Conservation (phyloP, 2,329 filamentous ascomycete species). For the Zasmidium cellare region DNA sequence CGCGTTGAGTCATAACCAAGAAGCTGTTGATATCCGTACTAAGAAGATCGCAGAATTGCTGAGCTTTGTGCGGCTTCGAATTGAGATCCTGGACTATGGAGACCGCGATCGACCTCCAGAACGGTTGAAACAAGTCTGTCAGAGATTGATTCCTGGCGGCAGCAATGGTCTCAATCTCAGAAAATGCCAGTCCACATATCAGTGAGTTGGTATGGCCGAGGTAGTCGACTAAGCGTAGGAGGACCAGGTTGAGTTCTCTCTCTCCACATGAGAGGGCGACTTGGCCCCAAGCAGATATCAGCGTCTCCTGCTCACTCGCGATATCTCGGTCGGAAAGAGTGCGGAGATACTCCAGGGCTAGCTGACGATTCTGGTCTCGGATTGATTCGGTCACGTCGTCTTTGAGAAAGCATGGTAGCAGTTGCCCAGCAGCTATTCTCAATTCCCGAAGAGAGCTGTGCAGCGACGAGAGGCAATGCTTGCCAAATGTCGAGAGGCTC, state of each 20-base stretch:
- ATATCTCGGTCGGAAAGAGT: slow-evolving; percentile 69
- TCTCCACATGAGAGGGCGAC: slow-evolving; percentile 74
- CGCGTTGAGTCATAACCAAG: slow-evolving; percentile 71
- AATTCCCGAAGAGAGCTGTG: slow-evolving; percentile 84
- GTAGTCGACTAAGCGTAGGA: slow-evolving; percentile 82
- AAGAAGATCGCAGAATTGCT: slow-evolving; percentile 77
- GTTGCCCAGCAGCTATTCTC: slow-evolving; percentile 73
- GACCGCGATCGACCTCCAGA: slow-evolving; percentile 83
- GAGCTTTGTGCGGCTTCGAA: slow-evolving; percentile 76
- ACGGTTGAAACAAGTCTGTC: slow-evolving; percentile 69
- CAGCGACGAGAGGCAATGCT: slow-evolving; percentile 79
- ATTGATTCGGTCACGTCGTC: slow-evolving; percentile 49
- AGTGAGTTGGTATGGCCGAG: slow-evolving; percentile 80
- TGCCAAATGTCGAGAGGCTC: slow-evolving; percentile 61
- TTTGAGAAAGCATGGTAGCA: slow-evolving; percentile 60
- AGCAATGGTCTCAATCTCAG: slow-evolving; percentile 75
- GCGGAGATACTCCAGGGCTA: slow-evolving; percentile 69
- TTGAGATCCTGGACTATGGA: slow-evolving; percentile 79
- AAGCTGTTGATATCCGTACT: slow-evolving; percentile 74
- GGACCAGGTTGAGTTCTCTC: slow-evolving; percentile 80
- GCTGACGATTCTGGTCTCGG: slow-evolving; percentile 65
- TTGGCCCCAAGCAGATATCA: slow-evolving; percentile 83
- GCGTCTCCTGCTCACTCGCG: slow-evolving; percentile 73
- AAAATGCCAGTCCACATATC: slow-evolving; percentile 77
- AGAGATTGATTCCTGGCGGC: slow-evolving; percentile 61